A percentile compares a stretch with the other conserved stretches of the same genome.
Evolutionary conservation across 331 rosid species (phyloP).

Genomic region (Malus hybrid): DNA sequence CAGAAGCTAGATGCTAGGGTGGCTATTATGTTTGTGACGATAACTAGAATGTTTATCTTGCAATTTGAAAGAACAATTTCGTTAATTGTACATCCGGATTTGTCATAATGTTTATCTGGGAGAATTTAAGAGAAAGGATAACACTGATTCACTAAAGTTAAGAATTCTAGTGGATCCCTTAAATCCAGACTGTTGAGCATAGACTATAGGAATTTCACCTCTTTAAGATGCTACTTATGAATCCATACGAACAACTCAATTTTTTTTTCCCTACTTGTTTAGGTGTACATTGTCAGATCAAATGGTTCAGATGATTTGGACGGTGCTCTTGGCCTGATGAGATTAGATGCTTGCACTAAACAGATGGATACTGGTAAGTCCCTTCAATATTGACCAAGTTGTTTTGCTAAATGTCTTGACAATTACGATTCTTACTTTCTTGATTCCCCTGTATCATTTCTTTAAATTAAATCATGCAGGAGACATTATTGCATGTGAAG

Average conservation of each 20-base stretch:
- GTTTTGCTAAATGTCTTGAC: not conserved
- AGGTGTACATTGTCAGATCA: constrained; percentile 54
- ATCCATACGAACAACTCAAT: not conserved
- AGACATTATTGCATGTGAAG: not conserved
- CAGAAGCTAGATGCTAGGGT: not conserved
- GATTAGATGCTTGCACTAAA: constrained; percentile 16
- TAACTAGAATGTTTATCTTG: not conserved
- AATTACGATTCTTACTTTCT: not conserved
- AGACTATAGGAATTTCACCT: not conserved
- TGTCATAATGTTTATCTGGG: not conserved
- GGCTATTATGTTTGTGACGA: not conserved
- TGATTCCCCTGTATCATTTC: not conserved
- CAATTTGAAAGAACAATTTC: not conserved
- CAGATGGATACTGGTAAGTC: constrained; percentile 20
- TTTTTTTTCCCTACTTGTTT: not conserved
- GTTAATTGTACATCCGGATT: not conserved
- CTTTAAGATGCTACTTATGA: not conserved
- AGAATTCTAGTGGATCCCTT: not conserved
- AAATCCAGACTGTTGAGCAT: not conserved
- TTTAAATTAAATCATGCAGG: constrained; percentile 12
- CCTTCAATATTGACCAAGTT: not conserved
- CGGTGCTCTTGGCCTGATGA: constrained; percentile 37
- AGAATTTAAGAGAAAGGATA: too few relatives aligned
- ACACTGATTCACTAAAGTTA: too few relatives aligned
- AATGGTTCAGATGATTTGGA: constrained; percentile 32